These are phyloP conservation scores for Epithemia pelagica DNA, from an alignment of 108 stramenopile species.

Conservation along the genomic window DNA sequence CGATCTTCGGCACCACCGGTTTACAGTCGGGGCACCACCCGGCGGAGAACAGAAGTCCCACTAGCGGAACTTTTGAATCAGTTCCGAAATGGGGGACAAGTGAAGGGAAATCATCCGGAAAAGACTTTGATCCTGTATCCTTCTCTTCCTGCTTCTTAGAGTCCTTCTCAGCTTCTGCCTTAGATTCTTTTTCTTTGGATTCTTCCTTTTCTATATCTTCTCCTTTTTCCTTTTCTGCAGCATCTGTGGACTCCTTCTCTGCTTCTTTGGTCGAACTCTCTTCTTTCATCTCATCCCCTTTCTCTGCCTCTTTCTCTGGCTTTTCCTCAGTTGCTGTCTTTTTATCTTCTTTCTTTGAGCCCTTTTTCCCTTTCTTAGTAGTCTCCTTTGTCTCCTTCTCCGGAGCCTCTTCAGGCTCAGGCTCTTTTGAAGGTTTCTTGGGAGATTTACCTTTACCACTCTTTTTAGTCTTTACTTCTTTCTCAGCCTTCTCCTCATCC, in stretches of 20 bases:
- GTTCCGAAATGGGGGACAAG: conserved; percentile 2
- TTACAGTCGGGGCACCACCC: conserved; percentile 39
- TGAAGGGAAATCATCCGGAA: conserved; percentile 9
- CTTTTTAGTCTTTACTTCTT: not conserved
- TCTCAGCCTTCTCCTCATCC: not conserved
- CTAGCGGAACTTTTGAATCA: conserved; percentile 13
- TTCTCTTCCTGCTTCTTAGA: not conserved
- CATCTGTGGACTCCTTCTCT: not conserved
- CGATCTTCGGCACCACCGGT: conserved; percentile 15
- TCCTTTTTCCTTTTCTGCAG: not conserved
- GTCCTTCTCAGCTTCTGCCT: not conserved
- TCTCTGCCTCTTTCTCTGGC: conserved; percentile 4
- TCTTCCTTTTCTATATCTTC: not conserved
- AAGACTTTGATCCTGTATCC: not conserved
- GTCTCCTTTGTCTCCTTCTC: not conserved
- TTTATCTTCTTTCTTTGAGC: conserved; percentile 5
- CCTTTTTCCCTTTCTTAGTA: not conserved
- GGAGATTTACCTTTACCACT: not conserved
- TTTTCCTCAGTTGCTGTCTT: conserved; percentile 5
- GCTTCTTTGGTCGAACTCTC: not conserved
- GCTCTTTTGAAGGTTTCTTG: not conserved
- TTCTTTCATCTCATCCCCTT: not conserved
- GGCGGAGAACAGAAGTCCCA: conserved; percentile 28
- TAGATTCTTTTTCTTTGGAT: not conserved
- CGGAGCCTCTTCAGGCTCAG: not conserved